Evolutionary conservation across 495 filamentous ascomycete species (phyloP), one percentile per base, ranked within the genome.

Genomic region (Xylaria sp.): DNA sequence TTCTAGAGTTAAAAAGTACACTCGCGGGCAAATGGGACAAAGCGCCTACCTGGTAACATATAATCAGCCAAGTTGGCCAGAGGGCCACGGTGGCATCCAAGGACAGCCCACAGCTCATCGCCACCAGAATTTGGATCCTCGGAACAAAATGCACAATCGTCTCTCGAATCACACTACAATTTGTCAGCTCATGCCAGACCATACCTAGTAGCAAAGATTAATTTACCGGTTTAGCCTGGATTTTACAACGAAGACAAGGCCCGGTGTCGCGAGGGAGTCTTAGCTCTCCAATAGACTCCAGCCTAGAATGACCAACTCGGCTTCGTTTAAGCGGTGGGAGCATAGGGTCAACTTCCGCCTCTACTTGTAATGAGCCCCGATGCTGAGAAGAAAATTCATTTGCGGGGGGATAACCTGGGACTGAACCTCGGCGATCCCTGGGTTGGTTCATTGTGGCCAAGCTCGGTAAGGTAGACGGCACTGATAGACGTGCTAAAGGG

Each of bases 241-340:
- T 71, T 73, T 77, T 83, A 67, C 84, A 86, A 21, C 82, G 83
- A 71, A 86, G 72, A 68, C 84, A 86, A 7, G 80, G 82, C 8
- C 79, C 82, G n/a, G 74, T 73, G 41, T 85, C 83, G 26, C 80
- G 80, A 9, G 81, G 79, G 3, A 86, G 75, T 57, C 78, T 82
- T 24, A 86, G 82, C 70, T 86, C 84, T 52, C 80, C 84, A 43
- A 86, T 86, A 35, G 84, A 86, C 69, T 86, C 78, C 6, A 86
- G 76, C 29, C 83, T 81, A 33, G 82, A 79, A 70, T 82, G 83
- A 17, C 83, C 84, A 21, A 84, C 82, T 43, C 84, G 78, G 68
- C 80, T 84, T 71, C 83, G 81, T 72, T 85, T 85, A 55, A 86
- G 62, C 0, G 84, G 84, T 17, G 84, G 84, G 26, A 86, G 79